Evolutionary conservation across 306 rosid species (phyloP), one percentile per base, ranked within the genome.

Genomic region (Acacia acuminata): DNA sequence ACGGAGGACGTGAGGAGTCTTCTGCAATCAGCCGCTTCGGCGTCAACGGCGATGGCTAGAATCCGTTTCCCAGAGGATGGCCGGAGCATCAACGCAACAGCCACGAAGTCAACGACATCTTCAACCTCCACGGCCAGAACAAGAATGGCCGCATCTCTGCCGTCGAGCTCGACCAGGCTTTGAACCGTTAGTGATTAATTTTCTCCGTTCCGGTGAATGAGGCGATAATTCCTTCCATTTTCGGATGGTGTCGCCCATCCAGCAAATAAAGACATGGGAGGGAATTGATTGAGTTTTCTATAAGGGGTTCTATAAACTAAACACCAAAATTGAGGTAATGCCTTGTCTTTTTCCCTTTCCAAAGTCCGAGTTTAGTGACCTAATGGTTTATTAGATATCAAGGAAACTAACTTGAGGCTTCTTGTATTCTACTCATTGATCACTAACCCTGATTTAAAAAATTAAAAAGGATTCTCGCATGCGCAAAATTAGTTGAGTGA

Each of bases 11-110:
- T 0, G 36, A 3, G 36, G 36, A 32, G 72, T 91, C 47, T 94
- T 96, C 85, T 68, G 64, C 51, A 36, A 36, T 5, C 92, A 16
- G 14, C 53, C 19, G 92, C 77, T 94, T 96, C 87, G 98, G 94
- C 72, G 3, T 87, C 63, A 92, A 96, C 90, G 94, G 92, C 84
- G 97, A 96, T 85, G 98, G 97, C 72, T 82, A 76, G 93, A 92
- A 88, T 96, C 98, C 76, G 71, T 79, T 73, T 3, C 63, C 77
- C 96, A 96, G 86, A 53, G 25, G 96, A 94, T 78, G 96, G 97
- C 16, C 86, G 9, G 65, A 58, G 87, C 90, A 91, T 94, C 55
- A 86, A 92, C 24, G 87, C 10, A 86, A 84, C 15, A 70, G 30
- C 56, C 34, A 24, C 90, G 2, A 94, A 92, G 88, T 94, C 40